Evolutionary conservation across 805 yeast genomes (phyloP).

Genomic region (Babjeviella inositovora): DNA sequence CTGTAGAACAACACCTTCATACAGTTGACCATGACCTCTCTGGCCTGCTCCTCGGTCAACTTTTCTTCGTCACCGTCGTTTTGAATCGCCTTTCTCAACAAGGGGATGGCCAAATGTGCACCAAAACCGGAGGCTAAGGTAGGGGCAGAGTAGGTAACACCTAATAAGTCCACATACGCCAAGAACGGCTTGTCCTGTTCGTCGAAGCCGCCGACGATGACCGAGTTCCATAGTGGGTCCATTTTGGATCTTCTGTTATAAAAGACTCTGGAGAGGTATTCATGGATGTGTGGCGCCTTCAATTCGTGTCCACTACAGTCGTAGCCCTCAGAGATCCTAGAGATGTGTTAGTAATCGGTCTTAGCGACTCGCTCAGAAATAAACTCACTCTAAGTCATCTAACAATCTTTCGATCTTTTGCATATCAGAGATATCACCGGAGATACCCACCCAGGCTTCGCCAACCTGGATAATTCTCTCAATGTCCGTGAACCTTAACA

Average conservation of each 20-base stretch:
- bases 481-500: constrained; percentile 70
- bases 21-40: constrained; percentile 60
- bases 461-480: constrained; percentile 84
- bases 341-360: constrained; percentile 5
- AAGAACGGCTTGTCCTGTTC: constrained; percentile 51
- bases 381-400: constrained; percentile 44
- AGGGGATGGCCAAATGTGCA: constrained; percentile 83
- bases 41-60: constrained; percentile 60
- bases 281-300: constrained; percentile 79
- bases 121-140: constrained; percentile 95
- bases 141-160: constrained; percentile 81
- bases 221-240: constrained; percentile 94
- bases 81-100: constrained; percentile 74
- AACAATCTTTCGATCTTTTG: constrained; percentile 66
- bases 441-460: constrained; percentile 70
- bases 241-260: constrained; percentile 81
- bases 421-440: constrained; percentile 91
- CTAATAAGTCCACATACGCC: constrained; percentile 79
- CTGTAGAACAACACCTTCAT: constrained; percentile 93
- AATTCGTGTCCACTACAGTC: constrained; percentile 52
- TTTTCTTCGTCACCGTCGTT: constrained; percentile 59
- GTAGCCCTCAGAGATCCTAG: constrained; percentile 27
- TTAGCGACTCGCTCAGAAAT: constrained; percentile 1
- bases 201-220: constrained; percentile 81
- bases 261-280: constrained; percentile 70